These are phyloP conservation scores for Fusarium chuoi DNA, from an alignment of 2,329 filamentous ascomycete species.

Conservation along the genomic window DNA sequence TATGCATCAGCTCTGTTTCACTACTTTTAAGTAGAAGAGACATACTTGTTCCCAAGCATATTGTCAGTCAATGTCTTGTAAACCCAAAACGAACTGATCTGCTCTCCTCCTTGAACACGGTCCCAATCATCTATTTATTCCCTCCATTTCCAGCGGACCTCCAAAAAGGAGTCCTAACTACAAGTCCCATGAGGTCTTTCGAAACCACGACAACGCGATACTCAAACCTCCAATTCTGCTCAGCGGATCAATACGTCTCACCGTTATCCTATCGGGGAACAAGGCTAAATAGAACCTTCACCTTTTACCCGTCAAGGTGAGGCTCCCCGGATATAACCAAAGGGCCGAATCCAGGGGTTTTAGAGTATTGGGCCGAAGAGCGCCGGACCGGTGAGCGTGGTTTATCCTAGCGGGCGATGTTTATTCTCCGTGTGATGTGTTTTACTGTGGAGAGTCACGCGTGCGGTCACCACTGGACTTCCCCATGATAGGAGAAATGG, in stretches of 20 bases:
- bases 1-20: not conserved
- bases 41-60: constrained; percentile 26
- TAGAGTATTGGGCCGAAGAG: constrained; percentile 4
- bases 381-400: constrained; percentile 14
- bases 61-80: not conserved
- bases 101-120: not conserved
- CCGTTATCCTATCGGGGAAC: constrained; percentile 15
- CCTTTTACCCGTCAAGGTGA: constrained; percentile 20
- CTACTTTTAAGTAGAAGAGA: not conserved
- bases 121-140: constrained; percentile 2
- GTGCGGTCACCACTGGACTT: constrained; percentile 1
- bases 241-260: not conserved
- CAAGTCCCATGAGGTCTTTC: not conserved
- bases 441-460: constrained; percentile 10
- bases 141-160: not conserved
- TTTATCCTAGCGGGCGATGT: not conserved
- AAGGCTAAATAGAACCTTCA: constrained; percentile 14
- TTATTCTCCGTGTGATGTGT: not conserved
- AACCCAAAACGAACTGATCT: not conserved
- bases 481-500: not conserved
- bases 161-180: not conserved
- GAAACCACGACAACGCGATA: not conserved
- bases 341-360: not conserved
- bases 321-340: not conserved
- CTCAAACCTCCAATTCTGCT: not conserved